Conservation (phyloP, 441 rosid species). For the California macrophylla region DNA sequence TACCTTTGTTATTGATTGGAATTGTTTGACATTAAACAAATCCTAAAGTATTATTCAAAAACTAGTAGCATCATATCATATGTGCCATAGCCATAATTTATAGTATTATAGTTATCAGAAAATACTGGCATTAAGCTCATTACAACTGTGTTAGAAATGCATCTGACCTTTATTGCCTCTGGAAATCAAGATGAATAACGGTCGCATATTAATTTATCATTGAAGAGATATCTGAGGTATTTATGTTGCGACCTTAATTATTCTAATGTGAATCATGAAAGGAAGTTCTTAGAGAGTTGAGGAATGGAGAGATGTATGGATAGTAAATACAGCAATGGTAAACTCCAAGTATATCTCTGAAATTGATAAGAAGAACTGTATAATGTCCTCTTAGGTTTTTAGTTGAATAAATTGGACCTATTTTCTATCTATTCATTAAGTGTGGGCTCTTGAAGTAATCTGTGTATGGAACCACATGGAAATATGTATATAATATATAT, state of each 20-base stretch:
- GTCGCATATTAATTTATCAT: background rate
- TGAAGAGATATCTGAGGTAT: background rate
- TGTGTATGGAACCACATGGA: background rate
- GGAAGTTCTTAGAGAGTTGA: background rate
- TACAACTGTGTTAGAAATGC: background rate
- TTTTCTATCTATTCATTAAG: background rate
- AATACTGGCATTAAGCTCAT: background rate
- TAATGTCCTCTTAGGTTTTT: background rate
- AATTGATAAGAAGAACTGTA: background rate
- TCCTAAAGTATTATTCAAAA: no score
- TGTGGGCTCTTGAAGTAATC: background rate
- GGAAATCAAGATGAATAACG: background rate
- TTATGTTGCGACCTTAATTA: background rate
- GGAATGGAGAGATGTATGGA: background rate
- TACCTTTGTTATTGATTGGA: no score
- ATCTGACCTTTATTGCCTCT: background rate
- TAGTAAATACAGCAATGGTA: background rate
- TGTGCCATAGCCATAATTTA: no score
- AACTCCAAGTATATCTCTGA: background rate
- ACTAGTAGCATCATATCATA: no score
- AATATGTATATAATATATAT: background rate
- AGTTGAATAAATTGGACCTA: background rate
- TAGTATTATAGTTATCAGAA: no score
- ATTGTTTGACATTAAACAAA: no score
- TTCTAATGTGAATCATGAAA: background rate